phyloP scores from a whole-genome alignment of 169 alveolate species.

The Plasmodium fragile region DNA sequence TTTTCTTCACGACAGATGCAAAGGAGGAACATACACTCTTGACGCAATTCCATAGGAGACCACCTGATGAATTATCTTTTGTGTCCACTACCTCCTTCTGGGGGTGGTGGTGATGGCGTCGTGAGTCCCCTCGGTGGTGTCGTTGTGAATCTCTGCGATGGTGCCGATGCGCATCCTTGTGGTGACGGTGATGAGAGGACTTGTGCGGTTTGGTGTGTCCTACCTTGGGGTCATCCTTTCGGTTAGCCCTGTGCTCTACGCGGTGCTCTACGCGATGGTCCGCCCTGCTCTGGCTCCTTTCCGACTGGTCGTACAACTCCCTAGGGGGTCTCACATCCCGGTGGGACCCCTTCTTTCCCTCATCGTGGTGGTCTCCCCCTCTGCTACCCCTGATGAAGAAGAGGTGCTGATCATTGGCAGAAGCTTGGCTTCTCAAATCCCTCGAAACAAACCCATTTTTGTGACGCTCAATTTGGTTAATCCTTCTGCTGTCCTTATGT shows the following conservation, averaged over 20 bases:
- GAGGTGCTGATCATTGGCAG: neutral
- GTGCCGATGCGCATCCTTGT: neutral
- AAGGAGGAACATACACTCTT: conserved; percentile 40
- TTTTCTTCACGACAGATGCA: conserved; percentile 39
- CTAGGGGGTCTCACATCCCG: neutral
- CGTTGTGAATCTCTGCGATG: neutral
- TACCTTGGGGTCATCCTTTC: neutral
- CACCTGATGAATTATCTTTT: neutral
- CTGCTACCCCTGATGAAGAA: neutral
- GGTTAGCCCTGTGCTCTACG: neutral
- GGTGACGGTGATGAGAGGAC: neutral
- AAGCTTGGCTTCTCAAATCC: neutral
- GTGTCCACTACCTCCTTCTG: neutral
- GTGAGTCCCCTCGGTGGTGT: neutral
- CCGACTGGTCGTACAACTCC: neutral
- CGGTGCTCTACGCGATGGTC: neutral
- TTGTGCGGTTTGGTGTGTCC: neutral
- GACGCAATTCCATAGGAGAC: conserved; percentile 45
- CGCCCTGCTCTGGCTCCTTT: neutral
- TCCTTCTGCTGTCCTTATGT: neutral
- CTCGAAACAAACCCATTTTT: neutral
- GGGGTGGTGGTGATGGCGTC: neutral
- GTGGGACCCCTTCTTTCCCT: neutral
- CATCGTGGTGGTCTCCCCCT: neutral
- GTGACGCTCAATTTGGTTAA: neutral